These are phyloP conservation scores for Gomphus bonarii DNA, from an alignment of 1,284 basidiomycete species.

Conservation along the genomic window DNA sequence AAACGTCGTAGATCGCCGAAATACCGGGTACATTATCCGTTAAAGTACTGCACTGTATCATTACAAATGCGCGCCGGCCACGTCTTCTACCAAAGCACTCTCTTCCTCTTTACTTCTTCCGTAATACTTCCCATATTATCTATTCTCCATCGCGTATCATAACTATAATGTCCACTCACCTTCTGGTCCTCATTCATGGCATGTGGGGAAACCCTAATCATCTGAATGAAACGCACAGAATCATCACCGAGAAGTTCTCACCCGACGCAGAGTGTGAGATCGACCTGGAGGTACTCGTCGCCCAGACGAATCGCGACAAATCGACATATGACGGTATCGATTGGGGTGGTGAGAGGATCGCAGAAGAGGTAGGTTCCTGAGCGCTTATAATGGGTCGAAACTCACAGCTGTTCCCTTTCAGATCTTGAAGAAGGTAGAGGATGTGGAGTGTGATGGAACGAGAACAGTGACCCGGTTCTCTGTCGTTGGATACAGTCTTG, in stretches of 20 bases:
- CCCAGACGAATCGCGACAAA: conserved; percentile 43
- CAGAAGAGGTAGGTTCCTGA: conserved; percentile 44
- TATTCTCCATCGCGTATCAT: neutral
- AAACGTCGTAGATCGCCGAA: neutral
- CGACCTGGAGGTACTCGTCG: conserved; percentile 38
- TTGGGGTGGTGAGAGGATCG: conserved; percentile 60
- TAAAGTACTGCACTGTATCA: neutral
- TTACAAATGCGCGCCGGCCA: neutral
- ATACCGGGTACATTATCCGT: neutral
- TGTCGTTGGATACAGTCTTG: conserved; percentile 71
- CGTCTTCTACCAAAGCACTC: neutral
- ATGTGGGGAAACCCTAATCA: conserved; percentile 74
- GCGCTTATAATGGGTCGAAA: neutral
- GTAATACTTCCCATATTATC: neutral
- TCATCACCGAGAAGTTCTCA: conserved; percentile 29
- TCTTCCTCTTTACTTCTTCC: neutral
- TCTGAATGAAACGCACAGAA: conserved; percentile 34
- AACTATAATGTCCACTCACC: conserved; percentile 26
- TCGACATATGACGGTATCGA: conserved; percentile 70
- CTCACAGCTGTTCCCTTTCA: neutral
- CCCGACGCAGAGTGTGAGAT: neutral
- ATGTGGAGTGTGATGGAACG: conserved; percentile 23
- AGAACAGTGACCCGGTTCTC: conserved; percentile 56
- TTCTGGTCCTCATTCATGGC: conserved; percentile 69
- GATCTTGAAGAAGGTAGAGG: neutral